Conservation (phyloP, 2,329 filamentous ascomycete species). For the Fusarium albidum region DNA sequence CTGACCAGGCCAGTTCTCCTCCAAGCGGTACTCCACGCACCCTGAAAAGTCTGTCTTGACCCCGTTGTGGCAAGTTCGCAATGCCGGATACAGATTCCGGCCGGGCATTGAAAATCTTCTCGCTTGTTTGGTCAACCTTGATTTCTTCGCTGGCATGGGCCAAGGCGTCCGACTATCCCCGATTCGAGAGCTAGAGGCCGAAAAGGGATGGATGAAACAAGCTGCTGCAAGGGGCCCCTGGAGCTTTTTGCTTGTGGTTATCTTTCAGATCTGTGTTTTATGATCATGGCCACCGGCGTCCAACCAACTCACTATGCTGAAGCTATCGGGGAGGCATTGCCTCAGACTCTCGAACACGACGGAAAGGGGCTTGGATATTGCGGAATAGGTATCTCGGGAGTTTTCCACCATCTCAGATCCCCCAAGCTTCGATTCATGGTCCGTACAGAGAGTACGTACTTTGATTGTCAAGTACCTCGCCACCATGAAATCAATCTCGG, state of each 20-base stretch:
- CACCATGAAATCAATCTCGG: conserved; percentile 16
- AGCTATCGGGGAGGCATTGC: conserved; percentile 26
- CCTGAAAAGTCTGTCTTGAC: conserved; percentile 10
- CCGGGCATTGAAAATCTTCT: conserved; percentile 27
- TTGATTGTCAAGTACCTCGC: conserved; percentile 1
- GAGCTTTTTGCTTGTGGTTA: conserved; percentile 34
- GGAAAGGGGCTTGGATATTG: conserved; percentile 1
- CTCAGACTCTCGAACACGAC: conserved; percentile 10
- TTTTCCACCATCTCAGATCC: too few species aligned
- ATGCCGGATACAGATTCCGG: conserved; percentile 22
- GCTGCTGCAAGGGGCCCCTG: conserved; percentile 29
- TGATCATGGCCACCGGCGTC: conserved; percentile 29
- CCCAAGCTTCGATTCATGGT: too few species aligned
- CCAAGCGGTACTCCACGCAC: conserved; percentile 5
- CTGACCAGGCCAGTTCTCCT: conserved; percentile 11
- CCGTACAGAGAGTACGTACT: too few species aligned
- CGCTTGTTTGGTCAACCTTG: neutral
- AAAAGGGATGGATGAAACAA: conserved; percentile 39
- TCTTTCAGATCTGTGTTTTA: conserved; percentile 30
- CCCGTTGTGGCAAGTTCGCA: conserved; percentile 18
- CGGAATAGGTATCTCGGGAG: neutral
- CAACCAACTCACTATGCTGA: conserved; percentile 31
- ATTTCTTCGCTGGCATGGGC: conserved; percentile 12
- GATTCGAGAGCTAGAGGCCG: conserved; percentile 26
- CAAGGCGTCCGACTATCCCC: conserved; percentile 29